A percentile compares a stretch with the other conserved stretches of the same genome.
Evolutionary conservation across 2,329 filamentous ascomycete genomes (phyloP).

Genomic region (Colletotrichum musae): DNA sequence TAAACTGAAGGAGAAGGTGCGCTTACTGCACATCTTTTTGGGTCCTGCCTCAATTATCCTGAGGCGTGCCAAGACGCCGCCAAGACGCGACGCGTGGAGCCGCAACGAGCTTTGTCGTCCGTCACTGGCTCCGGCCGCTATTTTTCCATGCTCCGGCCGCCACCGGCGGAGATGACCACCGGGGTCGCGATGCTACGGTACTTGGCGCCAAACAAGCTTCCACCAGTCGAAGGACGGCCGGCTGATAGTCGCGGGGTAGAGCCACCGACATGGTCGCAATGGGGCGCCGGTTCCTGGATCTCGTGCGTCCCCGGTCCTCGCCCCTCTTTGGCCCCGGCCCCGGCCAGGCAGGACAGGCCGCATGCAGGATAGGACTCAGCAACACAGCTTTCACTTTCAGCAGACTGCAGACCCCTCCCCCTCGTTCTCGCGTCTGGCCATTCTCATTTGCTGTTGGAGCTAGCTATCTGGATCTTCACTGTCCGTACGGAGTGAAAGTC

Average conservation of each 20-base stretch:
- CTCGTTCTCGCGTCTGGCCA: slow-evolving; percentile 19
- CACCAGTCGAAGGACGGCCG: background rate
- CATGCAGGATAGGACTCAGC: too few relatives aligned
- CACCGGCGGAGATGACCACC: slow-evolving; percentile 30
- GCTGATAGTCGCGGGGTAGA: slow-evolving; percentile 30
- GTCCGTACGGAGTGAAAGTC: background rate
- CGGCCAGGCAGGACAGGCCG: background rate
- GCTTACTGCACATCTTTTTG: background rate
- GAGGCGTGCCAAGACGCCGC: slow-evolving; percentile 34
- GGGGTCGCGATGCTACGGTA: slow-evolving; percentile 26
- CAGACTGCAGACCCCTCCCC: slow-evolving; percentile 25
- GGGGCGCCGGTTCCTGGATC: slow-evolving; percentile 15
- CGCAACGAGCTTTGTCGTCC: slow-evolving; percentile 17
- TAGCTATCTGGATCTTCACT: slow-evolving; percentile 4
- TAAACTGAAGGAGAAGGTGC: slow-evolving; percentile 27
- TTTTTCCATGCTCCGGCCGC: slow-evolving; percentile 31
- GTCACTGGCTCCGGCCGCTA: slow-evolving; percentile 35
- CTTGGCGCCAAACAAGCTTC: slow-evolving; percentile 31
- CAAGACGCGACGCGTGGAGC: slow-evolving; percentile 36
- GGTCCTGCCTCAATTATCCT: slow-evolving; percentile 9
- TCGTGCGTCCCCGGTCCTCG: slow-evolving; percentile 7
- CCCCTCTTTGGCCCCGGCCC: slow-evolving; percentile 5
- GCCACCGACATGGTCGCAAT: slow-evolving; percentile 19
- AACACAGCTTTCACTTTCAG: background rate
- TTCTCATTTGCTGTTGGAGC: slow-evolving; percentile 3